Evolutionary conservation across 495 filamentous ascomycete genomes (phyloP), one percentile per base, ranked within the genome.

Genomic region (Hyaloscypha bicolor): DNA sequence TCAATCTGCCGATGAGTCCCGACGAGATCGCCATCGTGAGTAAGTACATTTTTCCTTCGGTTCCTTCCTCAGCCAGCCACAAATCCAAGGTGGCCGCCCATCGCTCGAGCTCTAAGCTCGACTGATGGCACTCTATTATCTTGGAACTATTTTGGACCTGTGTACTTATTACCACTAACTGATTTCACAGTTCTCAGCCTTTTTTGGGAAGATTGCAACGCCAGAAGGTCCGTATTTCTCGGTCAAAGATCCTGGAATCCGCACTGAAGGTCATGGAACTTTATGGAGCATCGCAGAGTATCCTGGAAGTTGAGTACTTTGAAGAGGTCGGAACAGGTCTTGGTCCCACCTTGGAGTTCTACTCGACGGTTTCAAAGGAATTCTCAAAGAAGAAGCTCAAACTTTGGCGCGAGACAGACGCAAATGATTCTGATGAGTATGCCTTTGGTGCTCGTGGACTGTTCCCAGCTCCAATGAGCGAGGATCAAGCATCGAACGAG

Each of bases 241-340:
- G 96, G 42, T 86, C 87, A 6, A 92, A 94, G 64, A 97, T 99
- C 60, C 82, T 99, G 3, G 96, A 99, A 72, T 97, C 96, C 30
- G 96, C 96, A 0, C 83, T 97, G 73, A 99, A 98, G 76, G 96
- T 99, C n/a, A 97, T 99, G 96, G 95, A 99, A 69, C 87, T 98
- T 6, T 99, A 99, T 75, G 96, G 96, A 2, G 91, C 92, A 3
- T 97, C 94, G 5, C 90, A 95, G 42, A 98, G 96, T 76, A 90
- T 97, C 56, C 82, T 99, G 2, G 96, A 99, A 73, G 94, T 99
- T 22, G 96, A 99, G 73, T 99, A 99, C 72, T 99, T 98, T 72
- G 95, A 98, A 69, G 96, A 99, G 79, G 96, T 98, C 52, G 96
- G 96, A 58, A 98, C 96, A 52, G 96, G 96, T 48, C 83, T 99